These are phyloP conservation scores for Monascus purpureus DNA, from an alignment of 495 filamentous ascomycete species.

Conservation along the genomic window DNA sequence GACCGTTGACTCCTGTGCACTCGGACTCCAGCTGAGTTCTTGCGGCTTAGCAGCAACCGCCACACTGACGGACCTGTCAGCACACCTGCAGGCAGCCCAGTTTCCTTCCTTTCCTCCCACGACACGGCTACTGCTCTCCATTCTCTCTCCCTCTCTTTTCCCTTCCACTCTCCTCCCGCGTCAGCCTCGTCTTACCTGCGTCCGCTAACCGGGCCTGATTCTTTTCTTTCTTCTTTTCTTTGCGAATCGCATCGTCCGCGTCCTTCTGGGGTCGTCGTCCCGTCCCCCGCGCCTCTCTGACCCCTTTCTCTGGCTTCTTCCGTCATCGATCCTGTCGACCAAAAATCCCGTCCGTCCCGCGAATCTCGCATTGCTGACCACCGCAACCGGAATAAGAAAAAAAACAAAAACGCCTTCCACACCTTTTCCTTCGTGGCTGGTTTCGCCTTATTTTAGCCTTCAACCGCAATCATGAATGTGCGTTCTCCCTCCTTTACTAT, in stretches of 20 bases:
- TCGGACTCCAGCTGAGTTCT: no score
- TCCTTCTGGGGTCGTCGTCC: no score
- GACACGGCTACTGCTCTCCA: no score
- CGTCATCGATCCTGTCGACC: neutral
- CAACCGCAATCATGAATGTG: neutral
- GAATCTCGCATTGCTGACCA: no score
- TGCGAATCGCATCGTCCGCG: neutral
- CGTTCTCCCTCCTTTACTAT: neutral
- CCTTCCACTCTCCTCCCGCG: constrained; percentile 1
- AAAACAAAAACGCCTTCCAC: neutral
- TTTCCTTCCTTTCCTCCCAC: no score
- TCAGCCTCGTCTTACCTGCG: no score
- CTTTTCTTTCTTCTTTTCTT: constrained; percentile 1
- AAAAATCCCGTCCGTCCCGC: neutral
- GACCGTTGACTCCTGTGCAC: no score
- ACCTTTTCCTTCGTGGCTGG: neutral
- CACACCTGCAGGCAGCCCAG: no score
- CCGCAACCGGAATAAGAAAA: no score
- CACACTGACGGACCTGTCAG: no score
- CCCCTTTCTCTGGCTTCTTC: neutral
- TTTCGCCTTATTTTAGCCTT: neutral
- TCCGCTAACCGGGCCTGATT: no score
- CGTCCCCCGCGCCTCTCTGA: neutral
- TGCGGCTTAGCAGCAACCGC: no score
- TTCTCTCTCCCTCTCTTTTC: neutral